Evolutionary conservation across 2,329 filamentous ascomycete species (phyloP).

Genomic region (Aspergillus intermedius): DNA sequence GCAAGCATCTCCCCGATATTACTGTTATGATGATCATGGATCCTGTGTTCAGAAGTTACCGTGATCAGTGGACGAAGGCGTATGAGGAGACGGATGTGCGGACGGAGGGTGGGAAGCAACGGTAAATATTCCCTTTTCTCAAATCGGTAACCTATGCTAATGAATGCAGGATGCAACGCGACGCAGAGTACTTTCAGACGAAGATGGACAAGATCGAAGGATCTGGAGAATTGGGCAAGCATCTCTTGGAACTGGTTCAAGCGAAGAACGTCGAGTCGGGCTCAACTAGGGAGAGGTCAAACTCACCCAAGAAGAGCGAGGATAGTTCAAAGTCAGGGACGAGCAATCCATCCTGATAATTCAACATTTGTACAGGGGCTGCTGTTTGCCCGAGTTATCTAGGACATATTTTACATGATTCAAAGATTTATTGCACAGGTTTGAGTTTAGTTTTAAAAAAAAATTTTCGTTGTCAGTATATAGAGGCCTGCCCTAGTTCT

Average conservation of each 20-base stretch:
- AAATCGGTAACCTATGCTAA: constrained; percentile 8
- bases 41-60: constrained; percentile 76
- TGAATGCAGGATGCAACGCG: constrained; percentile 60
- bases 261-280: constrained; percentile 28
- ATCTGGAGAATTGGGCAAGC: constrained; percentile 65
- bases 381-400: too few relatives aligned
- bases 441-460: too few relatives aligned
- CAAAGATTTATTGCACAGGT: too few relatives aligned
- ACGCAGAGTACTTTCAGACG: constrained; percentile 65
- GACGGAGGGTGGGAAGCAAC: constrained; percentile 62
- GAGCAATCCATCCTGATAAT: background rate
- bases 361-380: background rate
- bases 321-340: background rate
- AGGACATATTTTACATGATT: too few relatives aligned
- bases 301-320: background rate
- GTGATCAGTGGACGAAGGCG: constrained; percentile 67
- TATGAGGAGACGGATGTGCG: constrained; percentile 60
- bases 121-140: constrained; percentile 46
- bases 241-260: constrained; percentile 51
- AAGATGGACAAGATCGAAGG: constrained; percentile 73
- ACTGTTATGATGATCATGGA: constrained; percentile 77
- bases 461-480: too few relatives aligned
- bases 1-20: constrained; percentile 70
- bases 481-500: too few relatives aligned
- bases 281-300: background rate